phyloP scores from a whole-genome alignment of 1,139 yeast genomes.

The Pichia norvegensis region DNA sequence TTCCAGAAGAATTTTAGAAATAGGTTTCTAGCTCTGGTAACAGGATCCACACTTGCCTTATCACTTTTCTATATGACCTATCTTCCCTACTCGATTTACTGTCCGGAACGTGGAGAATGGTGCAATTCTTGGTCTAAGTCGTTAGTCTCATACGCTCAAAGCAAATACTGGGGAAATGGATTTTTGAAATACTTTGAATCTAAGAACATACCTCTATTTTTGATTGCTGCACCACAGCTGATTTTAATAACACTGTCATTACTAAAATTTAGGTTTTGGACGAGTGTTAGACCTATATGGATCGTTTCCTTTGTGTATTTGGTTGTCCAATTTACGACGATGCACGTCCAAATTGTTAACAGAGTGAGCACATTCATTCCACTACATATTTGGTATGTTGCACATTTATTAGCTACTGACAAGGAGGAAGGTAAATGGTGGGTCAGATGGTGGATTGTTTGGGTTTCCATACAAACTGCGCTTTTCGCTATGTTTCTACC shows the following conservation, averaged over 20 bases:
- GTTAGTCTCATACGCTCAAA: conserved; percentile 68
- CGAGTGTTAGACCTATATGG: conserved; percentile 13
- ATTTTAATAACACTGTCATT: conserved; percentile 29
- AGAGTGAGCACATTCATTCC: conserved; percentile 76
- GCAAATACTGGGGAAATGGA: conserved; percentile 79
- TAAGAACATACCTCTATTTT: conserved; percentile 74
- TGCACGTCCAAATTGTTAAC: conserved; percentile 83
- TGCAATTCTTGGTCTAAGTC: conserved; percentile 45
- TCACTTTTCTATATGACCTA: conserved; percentile 43
- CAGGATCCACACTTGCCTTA: conserved; percentile 49
- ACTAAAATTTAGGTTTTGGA: conserved; percentile 10
- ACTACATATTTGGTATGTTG: conserved; percentile 63
- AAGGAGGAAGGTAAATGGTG: conserved; percentile 26
- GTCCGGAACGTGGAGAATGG: conserved; percentile 77
- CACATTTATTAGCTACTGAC: conserved; percentile 9
- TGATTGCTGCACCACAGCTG: conserved; percentile 68
- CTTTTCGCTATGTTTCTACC: conserved; percentile 64
- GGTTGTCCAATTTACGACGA: conserved; percentile 36
- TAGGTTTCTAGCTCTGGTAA: conserved; percentile 20
- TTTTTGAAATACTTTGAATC: conserved; percentile 74
- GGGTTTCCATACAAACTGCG: conserved; percentile 53
- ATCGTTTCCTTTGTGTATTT: conserved; percentile 37
- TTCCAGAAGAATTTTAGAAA: conserved; percentile 1
- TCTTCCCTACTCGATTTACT: conserved; percentile 49
- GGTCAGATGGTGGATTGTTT: conserved; percentile 39